Evolutionary conservation across 768 basidiomycete species (phyloP).

Genomic region (Mycena metata): DNA sequence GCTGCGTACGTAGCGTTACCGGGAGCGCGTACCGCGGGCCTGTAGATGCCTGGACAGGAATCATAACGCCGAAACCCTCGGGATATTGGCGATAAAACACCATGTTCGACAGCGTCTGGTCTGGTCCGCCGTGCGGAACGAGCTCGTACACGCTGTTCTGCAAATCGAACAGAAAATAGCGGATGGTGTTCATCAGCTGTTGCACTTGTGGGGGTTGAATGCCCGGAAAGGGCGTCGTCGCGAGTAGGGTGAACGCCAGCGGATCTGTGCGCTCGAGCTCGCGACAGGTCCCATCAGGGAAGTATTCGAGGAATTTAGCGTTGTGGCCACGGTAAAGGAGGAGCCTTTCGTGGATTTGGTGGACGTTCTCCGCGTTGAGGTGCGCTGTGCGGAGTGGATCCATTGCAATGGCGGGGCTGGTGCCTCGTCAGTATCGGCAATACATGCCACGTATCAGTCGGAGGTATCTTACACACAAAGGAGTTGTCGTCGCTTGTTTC

Average conservation of each 20-base stretch:
- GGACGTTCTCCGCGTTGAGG: conserved; percentile 22
- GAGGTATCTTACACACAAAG: conserved; percentile 8
- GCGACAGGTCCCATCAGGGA: conserved; percentile 25
- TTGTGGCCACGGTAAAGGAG: conserved; percentile 22
- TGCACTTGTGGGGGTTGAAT: conserved; percentile 12
- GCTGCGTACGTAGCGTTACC: background rate
- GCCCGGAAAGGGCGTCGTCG: conserved; percentile 18
- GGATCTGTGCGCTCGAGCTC: conserved; percentile 20
- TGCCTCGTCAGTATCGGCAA: background rate
- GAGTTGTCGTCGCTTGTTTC: background rate
- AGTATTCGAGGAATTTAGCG: conserved; percentile 32
- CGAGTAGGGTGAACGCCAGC: conserved; percentile 17
- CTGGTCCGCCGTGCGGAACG: conserved; percentile 25
- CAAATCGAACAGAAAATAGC: conserved; percentile 33
- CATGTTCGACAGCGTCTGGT: conserved; percentile 31
- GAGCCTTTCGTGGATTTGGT: conserved; percentile 21
- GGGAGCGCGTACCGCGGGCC: conserved; percentile 6
- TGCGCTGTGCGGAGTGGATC: conserved; percentile 24
- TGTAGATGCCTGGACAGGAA: conserved; percentile 22
- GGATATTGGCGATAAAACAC: conserved; percentile 28
- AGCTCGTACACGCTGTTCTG: conserved; percentile 28
- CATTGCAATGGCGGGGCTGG: background rate
- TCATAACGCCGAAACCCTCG: conserved; percentile 3
- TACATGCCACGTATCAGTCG: background rate
- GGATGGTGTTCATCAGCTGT: conserved; percentile 32